These are phyloP conservation scores for Eimeria acervulina DNA, from an alignment of 169 alveolate genomes.

Conservation along the genomic window DNA sequence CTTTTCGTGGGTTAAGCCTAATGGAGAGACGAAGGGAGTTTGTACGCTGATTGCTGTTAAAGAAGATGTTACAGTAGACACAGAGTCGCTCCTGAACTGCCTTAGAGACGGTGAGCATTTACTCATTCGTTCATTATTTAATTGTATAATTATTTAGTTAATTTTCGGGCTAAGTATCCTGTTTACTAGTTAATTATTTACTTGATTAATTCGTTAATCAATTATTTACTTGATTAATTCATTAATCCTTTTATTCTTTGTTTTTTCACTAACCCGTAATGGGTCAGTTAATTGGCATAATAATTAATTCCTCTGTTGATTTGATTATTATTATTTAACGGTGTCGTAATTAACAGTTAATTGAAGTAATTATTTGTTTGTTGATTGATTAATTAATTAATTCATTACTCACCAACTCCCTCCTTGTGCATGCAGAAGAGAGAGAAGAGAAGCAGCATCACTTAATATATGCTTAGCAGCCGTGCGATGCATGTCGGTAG, in stretches of 20 bases:
- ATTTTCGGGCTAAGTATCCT: too few species aligned
- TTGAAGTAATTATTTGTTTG: too few species aligned
- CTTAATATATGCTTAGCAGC: too few species aligned
- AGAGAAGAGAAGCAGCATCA: too few species aligned
- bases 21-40: neutral
- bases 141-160: neutral
- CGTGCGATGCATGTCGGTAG: too few species aligned
- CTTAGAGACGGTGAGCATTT: conserved; percentile 49
- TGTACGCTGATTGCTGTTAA: neutral
- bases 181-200: neutral
- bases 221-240: too few species aligned
- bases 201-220: too few species aligned
- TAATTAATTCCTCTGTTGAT: neutral
- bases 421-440: too few species aligned
- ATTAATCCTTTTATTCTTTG: neutral
- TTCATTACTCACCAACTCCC: too few species aligned
- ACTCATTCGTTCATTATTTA: neutral
- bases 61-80: neutral
- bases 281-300: neutral
- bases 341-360: too few species aligned
- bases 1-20: conserved; percentile 54
- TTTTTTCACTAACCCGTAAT: neutral
- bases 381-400: too few species aligned
- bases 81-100: neutral
- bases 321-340: neutral